Evolutionary conservation across 2,329 filamentous ascomycete species (phyloP).

Genomic region (Pleoardoris graminearum): DNA sequence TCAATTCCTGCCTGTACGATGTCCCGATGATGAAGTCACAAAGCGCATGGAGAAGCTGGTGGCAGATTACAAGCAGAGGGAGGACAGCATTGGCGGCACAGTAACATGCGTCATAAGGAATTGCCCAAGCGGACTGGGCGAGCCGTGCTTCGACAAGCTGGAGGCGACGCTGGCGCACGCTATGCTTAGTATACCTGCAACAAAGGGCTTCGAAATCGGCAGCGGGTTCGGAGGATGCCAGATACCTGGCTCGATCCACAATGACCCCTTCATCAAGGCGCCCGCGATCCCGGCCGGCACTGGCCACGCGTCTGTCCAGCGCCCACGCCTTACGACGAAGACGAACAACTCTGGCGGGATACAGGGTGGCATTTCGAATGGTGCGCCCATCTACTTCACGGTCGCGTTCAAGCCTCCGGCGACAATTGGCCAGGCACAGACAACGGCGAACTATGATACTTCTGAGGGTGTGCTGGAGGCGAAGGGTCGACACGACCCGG

Average conservation of each 20-base stretch:
- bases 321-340: conserved; percentile 74
- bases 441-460: conserved; percentile 78
- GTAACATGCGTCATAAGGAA: conserved; percentile 93
- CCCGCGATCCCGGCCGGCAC: conserved; percentile 53
- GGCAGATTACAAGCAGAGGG: conserved; percentile 72
- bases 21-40: conserved; percentile 69
- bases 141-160: conserved; percentile 94
- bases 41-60: conserved; percentile 79
- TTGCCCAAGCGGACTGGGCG: conserved; percentile 80
- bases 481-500: conserved; percentile 93
- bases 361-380: conserved; percentile 94
- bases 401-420: conserved; percentile 94
- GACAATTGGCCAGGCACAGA: conserved; percentile 88
- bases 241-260: conserved; percentile 86
- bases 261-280: conserved; percentile 78
- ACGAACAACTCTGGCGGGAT: conserved; percentile 96
- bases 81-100: conserved; percentile 92
- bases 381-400: conserved; percentile 90
- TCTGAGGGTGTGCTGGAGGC: conserved; percentile 77
- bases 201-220: conserved; percentile 94
- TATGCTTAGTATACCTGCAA: conserved; percentile 93
- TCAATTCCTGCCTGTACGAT: conserved; percentile 81
- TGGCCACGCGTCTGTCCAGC: conserved; percentile 37
- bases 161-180: conserved; percentile 90
- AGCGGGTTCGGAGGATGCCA: conserved; percentile 88